Base-by-base conservation (phyloP, 306 rosid genomes). In the Vachellia collinsii region DNA sequence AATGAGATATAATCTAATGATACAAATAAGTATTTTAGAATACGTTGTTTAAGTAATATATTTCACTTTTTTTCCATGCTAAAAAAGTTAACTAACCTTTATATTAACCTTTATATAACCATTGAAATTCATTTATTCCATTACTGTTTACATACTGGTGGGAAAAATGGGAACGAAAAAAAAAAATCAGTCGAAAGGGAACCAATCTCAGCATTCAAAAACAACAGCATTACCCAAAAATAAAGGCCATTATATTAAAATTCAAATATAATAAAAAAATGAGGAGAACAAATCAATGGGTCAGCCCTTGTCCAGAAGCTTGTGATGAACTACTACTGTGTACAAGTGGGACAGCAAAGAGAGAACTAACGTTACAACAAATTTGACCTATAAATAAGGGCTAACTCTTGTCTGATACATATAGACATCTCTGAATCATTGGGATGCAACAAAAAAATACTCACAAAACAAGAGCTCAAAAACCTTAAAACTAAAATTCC, bases 281-380 rank as follows among this genome's bases (percentile, higher is more conserved):
- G 54, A 44, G 64, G 66, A 36, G 66, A 88, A 87, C 86, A 66
- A 88, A 62, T 79, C 78, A 64, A 85, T 75, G 82, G 86, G 81
- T 80, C 81, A 77, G 82, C 58, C 83, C 88, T 80, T 83, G 59
- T 67, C 63, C 73, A 67, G 72, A 81, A 73, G 84, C 83, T 80
- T 81, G 71, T 73, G 69, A 74, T 68, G 34, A 79, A 59, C 82
- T 79, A 84, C 81, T 76, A 84, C 76, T 78, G 72, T 70, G 59
- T 37, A 68, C 37, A 51, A 65, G 54, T 7, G 72, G 78, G 62
- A 53, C 63, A 79, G 74, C 68, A 77, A 47, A 73, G 20, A 36
- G 48, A 85, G 62, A 83, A 81, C 88, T 70, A 71, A 42, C 74
- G 80, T 85, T 23, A 4, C 65, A 59, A 59, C 14, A 22, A 59